phyloP scores from a whole-genome alignment of 208 protist genomes.

The Naegleria fowleri region DNA sequence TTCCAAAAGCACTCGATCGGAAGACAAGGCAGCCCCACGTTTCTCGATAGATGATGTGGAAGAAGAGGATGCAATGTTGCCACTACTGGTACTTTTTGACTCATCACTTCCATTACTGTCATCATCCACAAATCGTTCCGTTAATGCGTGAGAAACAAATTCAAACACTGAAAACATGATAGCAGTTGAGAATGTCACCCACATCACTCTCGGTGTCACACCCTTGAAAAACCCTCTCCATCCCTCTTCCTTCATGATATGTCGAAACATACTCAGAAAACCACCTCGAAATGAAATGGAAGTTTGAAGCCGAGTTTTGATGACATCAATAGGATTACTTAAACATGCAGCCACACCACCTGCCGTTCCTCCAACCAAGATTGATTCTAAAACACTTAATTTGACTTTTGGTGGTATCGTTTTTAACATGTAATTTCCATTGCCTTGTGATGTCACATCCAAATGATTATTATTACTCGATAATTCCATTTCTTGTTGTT shows the following conservation, averaged over 20 bases:
- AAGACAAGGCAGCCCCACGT: no score
- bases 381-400: background rate
- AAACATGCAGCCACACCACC: background rate
- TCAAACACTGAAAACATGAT: background rate
- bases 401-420: background rate
- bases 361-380: background rate
- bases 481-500: background rate
- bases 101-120: no score
- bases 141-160: background rate
- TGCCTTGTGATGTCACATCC: no score
- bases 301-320: conserved; percentile 29
- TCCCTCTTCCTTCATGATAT: conserved; percentile 1
- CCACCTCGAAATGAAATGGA: background rate
- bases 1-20: no score
- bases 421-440: background rate
- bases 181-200: background rate
- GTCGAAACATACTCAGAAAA: background rate
- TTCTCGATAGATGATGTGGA: no score
- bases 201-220: background rate
- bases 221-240: background rate
- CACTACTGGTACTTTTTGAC: no score
- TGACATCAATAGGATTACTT: background rate
- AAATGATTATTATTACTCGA: no score
- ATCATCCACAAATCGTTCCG: background rate
- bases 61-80: no score